A percentile compares a stretch with the other conserved stretches of the same genome.
Evolutionary conservation across 768 basidiomycete species (phyloP).

Genomic region (Lactarius hengduanensis): DNA sequence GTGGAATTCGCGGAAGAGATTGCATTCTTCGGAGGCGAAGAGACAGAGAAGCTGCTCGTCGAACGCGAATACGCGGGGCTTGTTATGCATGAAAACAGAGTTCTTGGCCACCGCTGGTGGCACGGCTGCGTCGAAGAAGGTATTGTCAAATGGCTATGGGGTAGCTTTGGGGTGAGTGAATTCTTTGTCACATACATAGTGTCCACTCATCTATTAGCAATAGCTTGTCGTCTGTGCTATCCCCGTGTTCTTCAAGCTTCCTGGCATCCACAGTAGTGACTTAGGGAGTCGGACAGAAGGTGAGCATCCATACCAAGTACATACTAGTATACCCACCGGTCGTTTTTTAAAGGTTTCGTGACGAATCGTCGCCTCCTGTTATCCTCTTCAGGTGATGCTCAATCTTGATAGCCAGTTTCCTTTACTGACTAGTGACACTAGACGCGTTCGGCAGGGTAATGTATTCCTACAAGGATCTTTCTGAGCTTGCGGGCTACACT

Average conservation of each 20-base stretch:
- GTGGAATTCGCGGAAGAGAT: slow-evolving; percentile 88
- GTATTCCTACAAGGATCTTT: slow-evolving; percentile 96
- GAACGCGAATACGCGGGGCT: slow-evolving; percentile 86
- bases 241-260: slow-evolving; percentile 87
- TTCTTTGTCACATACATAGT: not conserved
- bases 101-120: slow-evolving; percentile 80
- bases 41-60: slow-evolving; percentile 86
- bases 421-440: slow-evolving; percentile 31
- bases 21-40: slow-evolving; percentile 85
- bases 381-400: slow-evolving; percentile 68
- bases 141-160: slow-evolving; percentile 97
- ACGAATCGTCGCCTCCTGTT: slow-evolving; percentile 90
- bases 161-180: slow-evolving; percentile 77
- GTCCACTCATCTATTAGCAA: slow-evolving; percentile 9
- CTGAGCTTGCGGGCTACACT: slow-evolving; percentile 95
- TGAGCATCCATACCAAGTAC: slow-evolving; percentile 32
- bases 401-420: not conserved
- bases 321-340: not conserved
- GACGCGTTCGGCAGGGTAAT: slow-evolving; percentile 96
- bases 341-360: slow-evolving; percentile 67
- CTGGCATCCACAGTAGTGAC: slow-evolving; percentile 64
- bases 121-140: slow-evolving; percentile 93
- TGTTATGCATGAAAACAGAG: slow-evolving; percentile 80
- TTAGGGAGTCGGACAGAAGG: slow-evolving; percentile 90
- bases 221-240: slow-evolving; percentile 80